phyloP scores from a whole-genome alignment of 2,329 filamentous ascomycete genomes.

The Didymosphaeria variabile region DNA sequence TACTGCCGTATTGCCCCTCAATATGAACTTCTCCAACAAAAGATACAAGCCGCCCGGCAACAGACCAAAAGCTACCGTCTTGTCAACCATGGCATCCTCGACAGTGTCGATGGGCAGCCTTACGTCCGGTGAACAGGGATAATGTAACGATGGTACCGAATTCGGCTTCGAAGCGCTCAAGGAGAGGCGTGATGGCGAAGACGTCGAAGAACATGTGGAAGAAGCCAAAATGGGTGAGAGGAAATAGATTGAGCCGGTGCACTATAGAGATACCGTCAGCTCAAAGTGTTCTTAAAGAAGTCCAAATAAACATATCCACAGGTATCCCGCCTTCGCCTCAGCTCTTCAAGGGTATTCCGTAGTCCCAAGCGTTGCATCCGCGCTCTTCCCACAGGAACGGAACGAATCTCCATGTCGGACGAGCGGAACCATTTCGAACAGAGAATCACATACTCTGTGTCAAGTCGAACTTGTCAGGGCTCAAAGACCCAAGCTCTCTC shows the following conservation, averaged over 20 bases:
- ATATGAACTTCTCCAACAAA: constrained; percentile 75
- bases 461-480: constrained; percentile 78
- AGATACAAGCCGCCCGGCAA: constrained; percentile 86
- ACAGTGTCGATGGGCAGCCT: constrained; percentile 49
- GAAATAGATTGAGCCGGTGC: constrained; percentile 92
- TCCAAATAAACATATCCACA: background rate
- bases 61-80: constrained; percentile 50
- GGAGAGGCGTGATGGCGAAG: constrained; percentile 80
- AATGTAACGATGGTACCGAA: constrained; percentile 90
- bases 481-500: constrained; percentile 78
- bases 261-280: constrained; percentile 62
- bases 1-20: constrained; percentile 76
- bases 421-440: background rate
- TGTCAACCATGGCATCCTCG: constrained; percentile 58
- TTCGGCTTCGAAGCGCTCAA: constrained; percentile 93
- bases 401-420: background rate
- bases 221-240: constrained; percentile 82
- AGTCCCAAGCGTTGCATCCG: background rate
- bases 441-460: constrained; percentile 68
- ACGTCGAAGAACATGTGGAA: constrained; percentile 84
- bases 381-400: background rate
- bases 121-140: constrained; percentile 89
- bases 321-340: constrained; percentile 4
- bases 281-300: background rate
- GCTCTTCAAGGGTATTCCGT: constrained; percentile 3